These are phyloP conservation scores for Nakaseomyces uthaithaninus DNA, from an alignment of 1,139 yeast species.

Conservation along the genomic window DNA sequence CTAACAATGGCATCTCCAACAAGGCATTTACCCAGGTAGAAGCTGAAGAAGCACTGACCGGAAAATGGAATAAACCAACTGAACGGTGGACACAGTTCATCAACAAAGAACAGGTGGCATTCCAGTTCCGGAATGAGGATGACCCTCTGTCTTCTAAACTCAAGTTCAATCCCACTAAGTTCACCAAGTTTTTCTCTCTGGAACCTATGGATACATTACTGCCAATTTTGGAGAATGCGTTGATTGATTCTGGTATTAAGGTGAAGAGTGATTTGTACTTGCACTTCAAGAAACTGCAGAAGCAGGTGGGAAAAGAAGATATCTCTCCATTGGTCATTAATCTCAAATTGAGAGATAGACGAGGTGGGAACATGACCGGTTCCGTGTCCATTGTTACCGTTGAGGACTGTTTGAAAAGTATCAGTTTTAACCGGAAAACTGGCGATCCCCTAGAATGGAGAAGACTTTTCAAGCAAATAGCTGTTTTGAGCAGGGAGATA, in stretches of 20 bases:
- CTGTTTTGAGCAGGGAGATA: conserved; percentile 44
- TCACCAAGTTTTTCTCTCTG: conserved; percentile 28
- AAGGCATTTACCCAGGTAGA: conserved; percentile 16
- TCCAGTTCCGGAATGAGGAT: conserved; percentile 22
- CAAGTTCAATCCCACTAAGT: conserved; percentile 25
- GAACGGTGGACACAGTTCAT: conserved; percentile 21
- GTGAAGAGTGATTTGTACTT: conserved; percentile 21
- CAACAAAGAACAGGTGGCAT: conserved; percentile 25
- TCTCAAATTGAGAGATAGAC: conserved; percentile 40
- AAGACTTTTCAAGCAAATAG: conserved; percentile 46
- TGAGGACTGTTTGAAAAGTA: conserved; percentile 35
- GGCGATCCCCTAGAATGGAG: conserved; percentile 71
- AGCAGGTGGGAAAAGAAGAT: conserved; percentile 15
- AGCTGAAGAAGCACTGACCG: conserved; percentile 4
- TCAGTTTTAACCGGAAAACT: conserved; percentile 44
- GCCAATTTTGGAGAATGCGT: conserved; percentile 23
- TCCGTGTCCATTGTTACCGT: conserved; percentile 37
- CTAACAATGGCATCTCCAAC: conserved; percentile 8
- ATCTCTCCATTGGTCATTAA: conserved; percentile 35
- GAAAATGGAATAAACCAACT: conserved; percentile 15
- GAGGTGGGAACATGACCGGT: conserved; percentile 42
- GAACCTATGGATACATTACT: conserved; percentile 23
- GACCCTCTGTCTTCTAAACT: conserved; percentile 10
- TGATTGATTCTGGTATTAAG: conserved; percentile 20
- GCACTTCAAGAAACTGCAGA: conserved; percentile 16